Conservation (phyloP, 371 early-diverging fungal genomes). For the Nosema muscidifuracis region DNA sequence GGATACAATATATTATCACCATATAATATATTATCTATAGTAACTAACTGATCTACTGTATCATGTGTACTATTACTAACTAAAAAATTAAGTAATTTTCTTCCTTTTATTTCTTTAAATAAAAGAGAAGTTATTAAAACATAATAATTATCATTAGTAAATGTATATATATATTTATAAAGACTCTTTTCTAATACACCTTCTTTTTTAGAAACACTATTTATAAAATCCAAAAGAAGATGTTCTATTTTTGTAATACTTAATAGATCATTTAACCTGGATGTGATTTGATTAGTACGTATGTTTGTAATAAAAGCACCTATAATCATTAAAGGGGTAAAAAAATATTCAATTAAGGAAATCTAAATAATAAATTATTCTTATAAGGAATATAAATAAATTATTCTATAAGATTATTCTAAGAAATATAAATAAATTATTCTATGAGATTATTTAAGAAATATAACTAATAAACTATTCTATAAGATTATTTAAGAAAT, state of each 20-base stretch:
- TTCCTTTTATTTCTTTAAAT: slow-evolving; percentile 4
- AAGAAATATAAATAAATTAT: no score
- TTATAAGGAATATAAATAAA: no score
- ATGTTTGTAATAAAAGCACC: slow-evolving; percentile 34
- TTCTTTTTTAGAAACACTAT: not conserved
- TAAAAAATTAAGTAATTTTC: slow-evolving; percentile 21
- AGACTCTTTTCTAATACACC: slow-evolving; percentile 34
- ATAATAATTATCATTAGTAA: not conserved
- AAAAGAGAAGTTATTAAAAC: slow-evolving; percentile 22
- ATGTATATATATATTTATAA: slow-evolving; percentile 38
- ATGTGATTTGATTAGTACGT: slow-evolving; percentile 15
- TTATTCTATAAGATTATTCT: no score
- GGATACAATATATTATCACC: not conserved
- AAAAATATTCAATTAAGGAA: no score
- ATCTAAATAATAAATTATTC: no score
- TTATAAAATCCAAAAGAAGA: slow-evolving; percentile 39
- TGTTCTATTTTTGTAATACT: slow-evolving; percentile 32
- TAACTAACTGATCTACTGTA: slow-evolving; percentile 35
- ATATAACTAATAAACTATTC: no score
- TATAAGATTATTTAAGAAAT: no score
- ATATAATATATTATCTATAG: slow-evolving; percentile 41
- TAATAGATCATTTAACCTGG: slow-evolving; percentile 13
- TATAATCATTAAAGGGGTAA: slow-evolving; percentile 42
- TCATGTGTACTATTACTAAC: slow-evolving; percentile 19
- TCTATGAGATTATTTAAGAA: no score